Evolutionary conservation across 257 asterid genomes (phyloP).

Genomic region (Mentha longifolia): DNA sequence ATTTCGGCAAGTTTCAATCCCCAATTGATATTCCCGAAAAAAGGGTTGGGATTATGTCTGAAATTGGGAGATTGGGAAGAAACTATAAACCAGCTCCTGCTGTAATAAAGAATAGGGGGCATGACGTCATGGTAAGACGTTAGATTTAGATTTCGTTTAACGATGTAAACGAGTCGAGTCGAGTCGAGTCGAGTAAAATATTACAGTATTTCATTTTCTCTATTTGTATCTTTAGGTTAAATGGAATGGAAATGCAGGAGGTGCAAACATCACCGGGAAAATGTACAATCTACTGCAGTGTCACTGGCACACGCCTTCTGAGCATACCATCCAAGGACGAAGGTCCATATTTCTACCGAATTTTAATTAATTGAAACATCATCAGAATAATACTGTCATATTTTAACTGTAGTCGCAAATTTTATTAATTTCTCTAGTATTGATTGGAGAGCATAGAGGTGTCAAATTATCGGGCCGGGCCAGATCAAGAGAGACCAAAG

Average conservation of each 20-base stretch:
- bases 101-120: conserved; percentile 56
- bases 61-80: conserved; percentile 41
- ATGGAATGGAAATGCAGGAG: conserved; percentile 66
- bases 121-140: conserved; percentile 48
- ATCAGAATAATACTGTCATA: neutral
- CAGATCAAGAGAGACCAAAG: no score
- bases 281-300: conserved; percentile 50
- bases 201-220: no score
- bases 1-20: conserved; percentile 61
- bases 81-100: conserved; percentile 57
- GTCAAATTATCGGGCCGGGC: neutral
- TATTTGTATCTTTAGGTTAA: conserved; percentile 41
- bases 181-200: no score
- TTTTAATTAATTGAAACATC: neutral
- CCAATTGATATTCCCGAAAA: conserved; percentile 57
- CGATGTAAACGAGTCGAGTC: neutral
- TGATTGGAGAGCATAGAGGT: neutral
- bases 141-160: neutral
- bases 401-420: neutral
- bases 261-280: conserved; percentile 38
- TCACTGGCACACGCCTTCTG: conserved; percentile 86
- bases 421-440: no score
- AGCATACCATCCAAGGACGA: conserved; percentile 55
- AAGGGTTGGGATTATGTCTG: conserved; percentile 29
- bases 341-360: conserved; percentile 34